Percentiles rank a stretch among this genome's conserved stretches.
Evolutionary conservation across 495 filamentous ascomycete species (phyloP).

Genomic region (Podospora bellae-mahoneyi): DNA sequence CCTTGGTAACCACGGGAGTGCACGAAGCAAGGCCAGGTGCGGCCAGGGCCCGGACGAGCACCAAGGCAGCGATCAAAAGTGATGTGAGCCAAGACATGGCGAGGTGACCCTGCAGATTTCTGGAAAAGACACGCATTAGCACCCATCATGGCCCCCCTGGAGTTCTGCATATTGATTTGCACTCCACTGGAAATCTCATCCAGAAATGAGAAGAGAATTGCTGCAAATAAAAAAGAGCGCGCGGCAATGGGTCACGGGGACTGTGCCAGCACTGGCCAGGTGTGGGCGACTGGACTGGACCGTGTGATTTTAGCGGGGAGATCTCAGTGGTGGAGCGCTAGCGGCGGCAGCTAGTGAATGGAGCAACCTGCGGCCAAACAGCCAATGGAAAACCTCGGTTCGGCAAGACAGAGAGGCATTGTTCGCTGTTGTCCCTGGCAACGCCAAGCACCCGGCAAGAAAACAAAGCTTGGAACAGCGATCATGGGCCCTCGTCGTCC

Average conservation of each 20-base stretch:
- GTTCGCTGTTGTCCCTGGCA: slow-evolving; percentile 18
- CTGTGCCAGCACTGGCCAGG: neutral
- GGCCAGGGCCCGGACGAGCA: too few species aligned
- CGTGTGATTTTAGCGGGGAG: neutral
- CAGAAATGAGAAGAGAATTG: neutral
- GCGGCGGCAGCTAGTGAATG: slow-evolving; percentile 13
- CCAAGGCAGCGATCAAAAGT: neutral
- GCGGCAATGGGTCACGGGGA: neutral
- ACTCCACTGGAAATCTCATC: neutral
- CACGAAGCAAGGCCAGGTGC: neutral
- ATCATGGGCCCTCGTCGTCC: slow-evolving; percentile 13
- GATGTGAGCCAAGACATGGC: neutral
- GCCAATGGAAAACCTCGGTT: slow-evolving; percentile 7
- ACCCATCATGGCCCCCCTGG: neutral
- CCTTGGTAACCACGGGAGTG: neutral
- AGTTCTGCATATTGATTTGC: neutral
- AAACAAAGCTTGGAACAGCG: slow-evolving; percentile 25
- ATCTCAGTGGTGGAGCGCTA: slow-evolving; percentile 9
- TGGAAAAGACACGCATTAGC: neutral
- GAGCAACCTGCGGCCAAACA: neutral
- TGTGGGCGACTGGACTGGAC: too few species aligned
- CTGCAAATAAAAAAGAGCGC: neutral
- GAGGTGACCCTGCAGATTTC: neutral
- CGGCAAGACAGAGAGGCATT: neutral
- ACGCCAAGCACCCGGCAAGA: slow-evolving; percentile 17